Evolutionary conservation across 805 yeast species (phyloP).

Genomic region (Zygosaccharomyces kombuchaensis): DNA sequence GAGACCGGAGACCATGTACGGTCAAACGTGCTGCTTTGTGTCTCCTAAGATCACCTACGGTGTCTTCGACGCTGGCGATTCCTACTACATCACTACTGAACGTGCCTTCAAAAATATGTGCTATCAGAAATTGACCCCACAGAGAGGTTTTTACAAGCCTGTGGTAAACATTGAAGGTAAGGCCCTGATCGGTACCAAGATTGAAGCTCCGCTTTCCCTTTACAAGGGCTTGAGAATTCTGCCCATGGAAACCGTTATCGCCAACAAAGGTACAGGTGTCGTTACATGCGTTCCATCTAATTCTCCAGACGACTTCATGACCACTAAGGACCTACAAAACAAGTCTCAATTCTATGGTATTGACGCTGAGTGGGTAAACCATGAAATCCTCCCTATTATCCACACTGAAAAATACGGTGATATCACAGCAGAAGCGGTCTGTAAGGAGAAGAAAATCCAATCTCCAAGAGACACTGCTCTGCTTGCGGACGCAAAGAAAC

Average conservation of each 20-base stretch:
- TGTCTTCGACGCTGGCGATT: constrained; percentile 75
- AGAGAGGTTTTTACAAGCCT: constrained; percentile 71
- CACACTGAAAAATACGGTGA: constrained; percentile 84
- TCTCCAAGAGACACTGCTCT: constrained; percentile 89
- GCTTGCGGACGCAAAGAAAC: constrained; percentile 88
- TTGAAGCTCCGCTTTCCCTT: constrained; percentile 76
- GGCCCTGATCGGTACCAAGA: constrained; percentile 76
- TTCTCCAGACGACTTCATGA: constrained; percentile 95
- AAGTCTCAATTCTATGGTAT: constrained; percentile 89
- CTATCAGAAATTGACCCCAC: constrained; percentile 87
- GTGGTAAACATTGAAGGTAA: constrained; percentile 61
- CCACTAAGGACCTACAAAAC: constrained; percentile 74
- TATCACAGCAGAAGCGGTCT: constrained; percentile 75
- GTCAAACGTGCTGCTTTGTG: constrained; percentile 97
- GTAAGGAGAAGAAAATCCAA: constrained; percentile 82
- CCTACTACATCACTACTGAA: constrained; percentile 79
- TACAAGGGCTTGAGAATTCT: constrained; percentile 70
- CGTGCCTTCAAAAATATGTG: constrained; percentile 98
- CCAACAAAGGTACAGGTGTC: constrained; percentile 96
- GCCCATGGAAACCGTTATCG: constrained; percentile 97
- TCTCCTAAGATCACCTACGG: constrained; percentile 94
- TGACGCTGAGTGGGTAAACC: constrained; percentile 78
- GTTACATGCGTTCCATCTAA: constrained; percentile 99
- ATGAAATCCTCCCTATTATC: constrained; percentile 70
- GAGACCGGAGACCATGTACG: constrained; percentile 98